Base-by-base conservation (phyloP, 2,329 filamentous ascomycete genomes). In the Colletotrichum truncatum region DNA sequence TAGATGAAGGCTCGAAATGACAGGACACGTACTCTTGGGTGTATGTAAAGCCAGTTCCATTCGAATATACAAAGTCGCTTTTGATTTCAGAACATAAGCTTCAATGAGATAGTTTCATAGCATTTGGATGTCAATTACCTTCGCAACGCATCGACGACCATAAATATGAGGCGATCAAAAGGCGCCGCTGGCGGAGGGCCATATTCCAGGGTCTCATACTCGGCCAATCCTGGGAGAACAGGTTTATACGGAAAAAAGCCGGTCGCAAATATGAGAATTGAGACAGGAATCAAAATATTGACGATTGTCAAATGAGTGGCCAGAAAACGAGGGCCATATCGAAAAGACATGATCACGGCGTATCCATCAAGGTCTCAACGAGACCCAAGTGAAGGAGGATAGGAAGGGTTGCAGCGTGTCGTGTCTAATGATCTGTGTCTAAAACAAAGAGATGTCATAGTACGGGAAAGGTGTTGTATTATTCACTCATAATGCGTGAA, bases 221-320 rank as follows among this genome's bases (percentile, higher is more conserved):
- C 82, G 9, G 96, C 94, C 48, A 97, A 82, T 4, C 96, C 96
- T 10, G 94, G 89, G 49, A 99, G 85, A 70, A 97, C 91, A 3
- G 96, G 94, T 75, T 99, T 99, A 80, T 98, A 98, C 7, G 96
- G 96, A 74, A 99, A 99, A 85, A 99, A 99, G 12, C 96, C 95
- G 30, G 89, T 88, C 25, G 93, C 94, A 77, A 98, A 98, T 69
- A 91, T 79, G 57, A 91, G 71, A 68, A 94, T 88, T 48, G 93
- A 90, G 59, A 91, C 74, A 3, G 93, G 92, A 45, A 97, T 88
- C 66, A 97, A 79, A 30, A 94, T 61, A 77, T 98, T 97, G 73
- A 93, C 91, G 68, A 88, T 78, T 54, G 86, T 75, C 66, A 94
- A 86, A 67, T 86, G 74, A 54, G 36, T 23, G 39, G 46, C 45